phyloP scores from a whole-genome alignment of 2,329 filamentous ascomycete species.

The Arthrobotrys musiformis region DNA sequence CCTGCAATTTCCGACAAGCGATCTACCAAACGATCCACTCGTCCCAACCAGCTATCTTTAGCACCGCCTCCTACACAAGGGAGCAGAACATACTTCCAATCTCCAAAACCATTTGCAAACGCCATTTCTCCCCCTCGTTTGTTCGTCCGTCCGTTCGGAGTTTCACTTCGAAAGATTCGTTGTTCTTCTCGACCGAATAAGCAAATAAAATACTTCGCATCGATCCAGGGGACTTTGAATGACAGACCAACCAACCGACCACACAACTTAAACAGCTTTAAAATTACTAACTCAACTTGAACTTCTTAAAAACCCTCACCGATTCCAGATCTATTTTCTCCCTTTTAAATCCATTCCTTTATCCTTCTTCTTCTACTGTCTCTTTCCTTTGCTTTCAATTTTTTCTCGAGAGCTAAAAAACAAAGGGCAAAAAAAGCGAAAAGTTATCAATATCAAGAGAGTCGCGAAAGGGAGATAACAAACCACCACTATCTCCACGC shows the following conservation, averaged over 20 bases:
- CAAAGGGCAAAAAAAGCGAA: no score
- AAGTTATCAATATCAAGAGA: not conserved
- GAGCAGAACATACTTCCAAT: slow-evolving; percentile 19
- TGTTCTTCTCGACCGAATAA: slow-evolving; percentile 23
- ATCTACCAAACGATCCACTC: slow-evolving; percentile 47
- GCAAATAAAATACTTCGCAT: slow-evolving; percentile 31
- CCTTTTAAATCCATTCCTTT: not conserved
- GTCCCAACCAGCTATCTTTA: slow-evolving; percentile 29
- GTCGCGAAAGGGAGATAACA: not conserved
- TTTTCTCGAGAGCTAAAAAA: no score
- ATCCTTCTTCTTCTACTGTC: not conserved
- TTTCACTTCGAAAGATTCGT: not conserved
- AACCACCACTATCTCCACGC: not conserved
- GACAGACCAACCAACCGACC: not conserved
- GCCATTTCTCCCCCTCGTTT: not conserved
- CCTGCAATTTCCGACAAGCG: slow-evolving; percentile 54
- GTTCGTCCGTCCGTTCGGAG: no score
- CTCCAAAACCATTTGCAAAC: slow-evolving; percentile 5
- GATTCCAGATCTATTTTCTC: not conserved
- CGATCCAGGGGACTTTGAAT: slow-evolving; percentile 36
- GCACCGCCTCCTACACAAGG: slow-evolving; percentile 27
- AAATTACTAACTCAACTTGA: slow-evolving; percentile 2
- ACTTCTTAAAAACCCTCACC: not conserved
- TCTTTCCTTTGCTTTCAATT: not conserved
- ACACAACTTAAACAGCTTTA: no score